Evolutionary conservation across 495 filamentous ascomycete species (phyloP), one percentile per base, ranked within the genome.

Genomic region (Pseudevernia furfuracea): DNA sequence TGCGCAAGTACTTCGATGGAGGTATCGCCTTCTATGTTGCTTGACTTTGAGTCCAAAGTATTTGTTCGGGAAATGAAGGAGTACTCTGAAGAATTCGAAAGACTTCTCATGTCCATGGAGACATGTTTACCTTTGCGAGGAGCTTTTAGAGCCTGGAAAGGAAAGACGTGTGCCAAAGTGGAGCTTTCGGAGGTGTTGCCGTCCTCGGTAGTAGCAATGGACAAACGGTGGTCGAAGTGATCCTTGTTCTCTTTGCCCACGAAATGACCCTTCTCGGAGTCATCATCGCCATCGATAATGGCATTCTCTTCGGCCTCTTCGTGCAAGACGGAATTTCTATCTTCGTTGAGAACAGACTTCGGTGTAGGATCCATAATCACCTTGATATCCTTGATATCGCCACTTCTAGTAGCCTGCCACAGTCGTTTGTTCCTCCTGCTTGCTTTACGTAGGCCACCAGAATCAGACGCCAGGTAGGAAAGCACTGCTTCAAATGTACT

Each of bases 401-500:
- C 94, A 28, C 81, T 80, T 57, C 83, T 87, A 9, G 86, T 86
- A 30, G 92, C 90, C 72, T 93, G 86, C 95, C 95, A 99, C 15
- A 99, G 77, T 9, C 85, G 83, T 71, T 87, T 86, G 71, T 99
- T 99, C 19, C 90, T 81, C 57, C 84, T 81, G 74, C 95, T 99
- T 15, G 92, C 89, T 70, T 85, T 87, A 62, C 91, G 84, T 43
- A 99, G 74, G 28, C 85, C 89, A 25, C 85, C 87, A 0, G 92
- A 91, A 67, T 96, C 92, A 34, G 85, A 85, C 28, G 87, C 82
- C 23, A 99, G 82, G 74, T 99, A 97, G 12, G 91, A 89, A 17
- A 99, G 77, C 7, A 99, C 95, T 1, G 91, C 95, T 75, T 99
- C 95, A 58, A 96, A 89, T 1, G 95, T 99, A 71, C 93, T 97